These are phyloP conservation scores for Tricholoma terreum DNA, from an alignment of 768 basidiomycete genomes.

Conservation along the genomic window DNA sequence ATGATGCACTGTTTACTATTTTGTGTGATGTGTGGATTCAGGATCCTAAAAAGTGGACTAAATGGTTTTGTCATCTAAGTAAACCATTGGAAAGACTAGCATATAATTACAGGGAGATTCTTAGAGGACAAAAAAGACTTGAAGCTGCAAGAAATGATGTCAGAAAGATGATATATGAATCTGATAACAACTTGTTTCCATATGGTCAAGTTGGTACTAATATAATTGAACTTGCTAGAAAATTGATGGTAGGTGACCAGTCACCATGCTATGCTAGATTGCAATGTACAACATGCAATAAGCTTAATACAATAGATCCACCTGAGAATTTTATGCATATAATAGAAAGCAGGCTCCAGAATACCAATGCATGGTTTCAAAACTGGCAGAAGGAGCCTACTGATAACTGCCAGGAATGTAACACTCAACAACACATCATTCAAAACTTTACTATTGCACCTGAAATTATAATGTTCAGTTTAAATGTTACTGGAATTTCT, in stretches of 20 bases:
- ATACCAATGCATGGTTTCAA: too few species aligned
- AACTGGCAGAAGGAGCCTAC: too few species aligned
- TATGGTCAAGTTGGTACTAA: too few species aligned
- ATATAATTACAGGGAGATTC: too few species aligned
- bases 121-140: too few species aligned
- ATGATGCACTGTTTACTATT: constrained; percentile 3
- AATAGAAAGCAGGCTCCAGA: too few species aligned
- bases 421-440: background rate
- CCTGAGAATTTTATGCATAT: background rate
- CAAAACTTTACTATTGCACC: background rate
- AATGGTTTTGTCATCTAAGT: too few species aligned
- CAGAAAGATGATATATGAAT: too few species aligned
- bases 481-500: background rate
- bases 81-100: too few species aligned
- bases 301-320: background rate
- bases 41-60: constrained; percentile 1
- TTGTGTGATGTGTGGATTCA: constrained; percentile 1
- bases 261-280: background rate
- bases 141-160: too few species aligned
- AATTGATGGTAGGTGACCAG: background rate
- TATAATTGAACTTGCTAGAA: background rate
- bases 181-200: too few species aligned
- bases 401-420: background rate
- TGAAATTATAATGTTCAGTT: background rate
- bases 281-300: background rate